Percentiles rank a stretch among this genome's conserved stretches.
These are phyloP conservation scores for Penicillium fimorum DNA, from an alignment of 495 filamentous ascomycete species.

Conservation along the genomic window DNA sequence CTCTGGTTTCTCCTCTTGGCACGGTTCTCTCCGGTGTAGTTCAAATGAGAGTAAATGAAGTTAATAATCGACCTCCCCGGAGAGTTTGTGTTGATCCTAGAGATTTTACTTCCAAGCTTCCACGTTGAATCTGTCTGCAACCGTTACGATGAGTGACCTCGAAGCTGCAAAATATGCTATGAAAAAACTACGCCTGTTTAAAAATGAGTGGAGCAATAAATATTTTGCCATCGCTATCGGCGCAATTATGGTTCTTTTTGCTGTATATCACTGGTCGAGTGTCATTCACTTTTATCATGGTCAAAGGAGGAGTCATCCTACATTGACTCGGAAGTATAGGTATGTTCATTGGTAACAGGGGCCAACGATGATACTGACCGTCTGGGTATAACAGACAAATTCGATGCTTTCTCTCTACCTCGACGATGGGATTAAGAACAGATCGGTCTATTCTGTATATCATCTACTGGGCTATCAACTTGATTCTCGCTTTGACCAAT, in stretches of 20 bases:
- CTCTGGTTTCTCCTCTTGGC: background rate
- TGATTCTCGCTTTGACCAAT: conserved; percentile 44
- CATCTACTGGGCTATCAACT: conserved; percentile 51
- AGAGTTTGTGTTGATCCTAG: background rate
- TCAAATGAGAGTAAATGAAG: background rate
- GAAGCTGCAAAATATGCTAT: conserved; percentile 6
- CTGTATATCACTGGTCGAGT: conserved; percentile 47
- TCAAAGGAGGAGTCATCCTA: background rate
- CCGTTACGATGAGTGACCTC: conserved; percentile 3
- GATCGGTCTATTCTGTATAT: conserved; percentile 50
- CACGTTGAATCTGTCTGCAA: background rate
- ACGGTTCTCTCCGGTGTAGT: background rate
- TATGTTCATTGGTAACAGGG: background rate
- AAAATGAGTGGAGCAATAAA: conserved; percentile 33
- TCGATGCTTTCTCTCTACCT: conserved; percentile 2
- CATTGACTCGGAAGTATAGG: background rate
- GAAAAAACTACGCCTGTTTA: conserved; percentile 13
- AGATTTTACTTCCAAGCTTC: background rate
- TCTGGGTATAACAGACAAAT: background rate
- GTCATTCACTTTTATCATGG: conserved; percentile 17
- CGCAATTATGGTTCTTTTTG: conserved; percentile 50
- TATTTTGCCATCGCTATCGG: conserved; percentile 46
- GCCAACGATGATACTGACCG: background rate
- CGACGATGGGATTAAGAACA: conserved; percentile 3
- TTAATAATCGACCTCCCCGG: background rate